Base-by-base conservation (phyloP, 495 filamentous ascomycete species). In the Penicillium mononematosum region DNA sequence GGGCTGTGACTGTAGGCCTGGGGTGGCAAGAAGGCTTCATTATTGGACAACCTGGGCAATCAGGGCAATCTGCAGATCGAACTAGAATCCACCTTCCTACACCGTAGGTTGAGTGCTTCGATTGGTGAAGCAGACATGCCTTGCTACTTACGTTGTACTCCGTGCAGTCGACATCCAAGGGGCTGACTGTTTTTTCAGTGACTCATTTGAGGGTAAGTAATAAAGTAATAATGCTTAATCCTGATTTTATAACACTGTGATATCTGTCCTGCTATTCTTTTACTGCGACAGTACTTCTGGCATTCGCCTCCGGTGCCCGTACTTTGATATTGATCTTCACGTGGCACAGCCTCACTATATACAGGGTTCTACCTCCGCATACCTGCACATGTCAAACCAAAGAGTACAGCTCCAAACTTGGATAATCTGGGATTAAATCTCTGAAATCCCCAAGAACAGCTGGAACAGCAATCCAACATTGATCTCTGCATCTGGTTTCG, bases 151-250 rank as follows among this genome's bases (percentile, higher is more conserved):
- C 36, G 0, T 39, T 39, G 6, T 39, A 39, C 36, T 17, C n/a
- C 6, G 29, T 36, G n/a, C 22, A 32, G 8, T 39, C 7, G 16
- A 17, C 19, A 16, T 24, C n/a, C 5, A 38, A 27, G 31, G 24
- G 42, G 29, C 48, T 50, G 49, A 51, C 53, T 47, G 24, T 47
- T n/a, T 19, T 42, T 20, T 9, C 53, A 5, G 32, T 55, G 44
- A 25, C 53, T 55, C 29, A n/a, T 43, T 42, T 43, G 1, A 22
- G 19, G 11, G 8, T 17, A 9, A 44, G 19, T 8, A 44, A 44
- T 14, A 7, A 44, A 17, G 36, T 12, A 39, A 38, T 38, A n/a
- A 39, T 1, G 2, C 36, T 39, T 39, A n/a, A 9, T 14, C 10
- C 31, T 39, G n/a, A 39, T n/a, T 8, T n/a, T 8, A 39, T 39